These are phyloP conservation scores for Seiridium cupressi DNA, from an alignment of 2,329 filamentous ascomycete species.

Conservation along the genomic window DNA sequence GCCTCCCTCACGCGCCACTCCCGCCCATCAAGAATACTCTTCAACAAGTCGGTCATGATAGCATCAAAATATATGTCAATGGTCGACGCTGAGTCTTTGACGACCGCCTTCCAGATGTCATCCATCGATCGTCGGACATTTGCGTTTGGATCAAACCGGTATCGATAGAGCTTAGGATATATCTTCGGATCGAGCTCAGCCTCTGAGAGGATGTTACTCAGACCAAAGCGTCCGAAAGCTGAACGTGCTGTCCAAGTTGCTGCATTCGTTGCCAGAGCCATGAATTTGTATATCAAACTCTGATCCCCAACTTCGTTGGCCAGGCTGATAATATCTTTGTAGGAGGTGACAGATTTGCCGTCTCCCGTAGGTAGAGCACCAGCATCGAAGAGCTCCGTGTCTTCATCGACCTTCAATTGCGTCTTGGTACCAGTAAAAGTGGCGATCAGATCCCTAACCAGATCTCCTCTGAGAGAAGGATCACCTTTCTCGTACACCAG, in stretches of 20 bases:
- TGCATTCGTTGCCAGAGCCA: conserved; percentile 94
- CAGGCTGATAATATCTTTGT: conserved; percentile 93
- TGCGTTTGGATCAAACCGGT: conserved; percentile 90
- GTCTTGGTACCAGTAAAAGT: conserved; percentile 80
- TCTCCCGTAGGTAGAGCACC: conserved; percentile 88
- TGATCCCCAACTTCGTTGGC: conserved; percentile 97
- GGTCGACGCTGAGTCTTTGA: conserved; percentile 78
- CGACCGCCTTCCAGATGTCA: conserved; percentile 94
- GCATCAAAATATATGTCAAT: conserved; percentile 81
- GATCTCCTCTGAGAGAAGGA: conserved; percentile 71
- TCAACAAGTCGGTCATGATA: conserved; percentile 84
- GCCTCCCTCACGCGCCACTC: conserved; percentile 95
- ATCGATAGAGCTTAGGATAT: conserved; percentile 91
- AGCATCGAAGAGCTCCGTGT: conserved; percentile 91
- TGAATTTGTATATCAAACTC: conserved; percentile 95
- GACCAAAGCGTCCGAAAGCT: conserved; percentile 89
- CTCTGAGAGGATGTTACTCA: conserved; percentile 88
- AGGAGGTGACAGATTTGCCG: conserved; percentile 86
- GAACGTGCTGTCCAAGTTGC: conserved; percentile 97
- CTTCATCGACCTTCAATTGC: conserved; percentile 78
- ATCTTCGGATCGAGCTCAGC: conserved; percentile 87
- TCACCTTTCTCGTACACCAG: conserved; percentile 93
- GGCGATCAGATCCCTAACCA: conserved; percentile 84
- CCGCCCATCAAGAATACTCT: conserved; percentile 74
- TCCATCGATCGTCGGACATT: conserved; percentile 96